Conservation (phyloP, 148 eudicot genomes). For the Dianthus caryophyllus region DNA sequence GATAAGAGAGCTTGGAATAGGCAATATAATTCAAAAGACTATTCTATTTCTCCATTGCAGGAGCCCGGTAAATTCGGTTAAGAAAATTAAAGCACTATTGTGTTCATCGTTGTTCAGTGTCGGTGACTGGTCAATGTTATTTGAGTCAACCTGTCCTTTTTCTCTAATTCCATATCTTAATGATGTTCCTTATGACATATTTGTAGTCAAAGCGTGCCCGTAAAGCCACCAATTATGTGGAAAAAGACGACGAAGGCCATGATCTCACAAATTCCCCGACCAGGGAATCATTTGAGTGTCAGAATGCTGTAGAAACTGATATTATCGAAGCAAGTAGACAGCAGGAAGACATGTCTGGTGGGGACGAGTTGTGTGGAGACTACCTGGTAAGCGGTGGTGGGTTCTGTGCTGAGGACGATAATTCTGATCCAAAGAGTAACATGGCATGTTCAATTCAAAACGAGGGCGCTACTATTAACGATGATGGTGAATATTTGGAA, state of each 20-base stretch:
- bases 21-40: neutral
- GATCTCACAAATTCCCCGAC: conserved; percentile 22
- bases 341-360: conserved; percentile 17
- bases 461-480: conserved; percentile 20
- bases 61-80: neutral
- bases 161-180: neutral
- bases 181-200: neutral
- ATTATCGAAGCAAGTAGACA: conserved; percentile 7
- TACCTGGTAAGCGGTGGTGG: conserved; percentile 38
- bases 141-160: neutral
- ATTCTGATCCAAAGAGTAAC: conserved; percentile 19
- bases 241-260: conserved; percentile 37
- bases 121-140: neutral
- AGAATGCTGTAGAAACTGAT: conserved; percentile 11
- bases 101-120: conserved; percentile 3
- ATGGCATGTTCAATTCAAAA: conserved; percentile 17
- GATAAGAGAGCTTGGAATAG: neutral
- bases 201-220: conserved; percentile 64
- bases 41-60: no score
- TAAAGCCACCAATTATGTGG: conserved; percentile 54
- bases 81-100: neutral
- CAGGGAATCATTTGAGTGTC: neutral
- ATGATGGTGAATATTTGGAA: conserved; percentile 45
- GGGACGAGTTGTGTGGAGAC: conserved; percentile 23
- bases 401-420: conserved; percentile 41